A percentile compares a stretch with the other conserved stretches of the same genome.
Evolutionary conservation across 164 flowering plant genomes (phyloP).

Genomic region (Houttuynia cordata): DNA sequence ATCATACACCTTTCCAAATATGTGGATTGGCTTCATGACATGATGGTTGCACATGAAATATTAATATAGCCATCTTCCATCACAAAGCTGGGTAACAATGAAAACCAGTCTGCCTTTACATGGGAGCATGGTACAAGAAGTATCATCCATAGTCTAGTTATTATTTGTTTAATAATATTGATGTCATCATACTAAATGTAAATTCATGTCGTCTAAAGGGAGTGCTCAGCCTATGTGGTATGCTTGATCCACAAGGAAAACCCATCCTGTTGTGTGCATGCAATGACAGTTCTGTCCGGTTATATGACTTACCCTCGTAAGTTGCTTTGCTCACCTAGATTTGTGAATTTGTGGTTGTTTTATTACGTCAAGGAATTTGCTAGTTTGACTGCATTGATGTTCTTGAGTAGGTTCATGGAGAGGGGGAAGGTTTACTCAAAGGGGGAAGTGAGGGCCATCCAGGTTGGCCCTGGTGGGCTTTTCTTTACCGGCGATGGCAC

Average conservation of each 20-base stretch:
- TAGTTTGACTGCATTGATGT: neutral
- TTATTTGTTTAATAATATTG: neutral
- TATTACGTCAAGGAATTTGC: neutral
- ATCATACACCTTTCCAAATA: no score
- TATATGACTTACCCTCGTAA: slow-evolving; percentile 83
- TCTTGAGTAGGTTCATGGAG: slow-evolving; percentile 47
- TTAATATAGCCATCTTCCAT: no score
- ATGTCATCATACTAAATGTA: neutral
- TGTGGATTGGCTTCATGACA: no score
- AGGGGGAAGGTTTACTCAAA: slow-evolving; percentile 64
- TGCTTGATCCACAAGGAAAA: slow-evolving; percentile 34
- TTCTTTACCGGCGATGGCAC: slow-evolving; percentile 88
- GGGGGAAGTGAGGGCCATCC: slow-evolving; percentile 62
- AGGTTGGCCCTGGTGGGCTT: slow-evolving; percentile 67
- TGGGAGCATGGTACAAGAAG: no score
- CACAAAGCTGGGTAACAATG: no score
- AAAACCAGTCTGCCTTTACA: no score
- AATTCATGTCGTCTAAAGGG: slow-evolving; percentile 7
- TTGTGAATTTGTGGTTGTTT: neutral
- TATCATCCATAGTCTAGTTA: no score
- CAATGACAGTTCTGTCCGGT: slow-evolving; percentile 35
- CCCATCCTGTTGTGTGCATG: slow-evolving; percentile 46
- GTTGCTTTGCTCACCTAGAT: slow-evolving; percentile 13
- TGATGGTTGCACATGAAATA: no score
- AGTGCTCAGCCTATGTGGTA: slow-evolving; percentile 36